A percentile compares a stretch with the other conserved stretches of the same genome.
Evolutionary conservation across 495 filamentous ascomycete genomes (phyloP).

Genomic region (Rhypophila decipiens): DNA sequence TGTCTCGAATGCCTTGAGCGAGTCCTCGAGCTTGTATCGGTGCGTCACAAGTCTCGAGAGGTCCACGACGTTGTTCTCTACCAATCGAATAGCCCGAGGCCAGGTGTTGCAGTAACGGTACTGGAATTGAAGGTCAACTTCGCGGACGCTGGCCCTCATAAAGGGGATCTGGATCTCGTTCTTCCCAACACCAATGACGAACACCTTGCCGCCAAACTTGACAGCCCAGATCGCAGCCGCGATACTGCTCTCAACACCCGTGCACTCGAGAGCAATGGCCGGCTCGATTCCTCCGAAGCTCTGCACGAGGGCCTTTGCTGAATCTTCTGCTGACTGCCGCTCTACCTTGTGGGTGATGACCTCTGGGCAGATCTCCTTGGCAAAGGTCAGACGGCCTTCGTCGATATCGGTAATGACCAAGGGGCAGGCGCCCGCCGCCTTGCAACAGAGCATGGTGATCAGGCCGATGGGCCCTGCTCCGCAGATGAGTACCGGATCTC

Average conservation of each 20-base stretch:
- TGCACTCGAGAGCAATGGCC: conserved; percentile 77
- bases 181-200: conserved; percentile 88
- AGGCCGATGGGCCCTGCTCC: conserved; percentile 89
- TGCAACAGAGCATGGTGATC: conserved; percentile 72
- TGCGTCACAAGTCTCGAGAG: conserved; percentile 80
- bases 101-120: conserved; percentile 94
- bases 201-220: conserved; percentile 90
- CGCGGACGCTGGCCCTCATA: conserved; percentile 81
- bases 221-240: conserved; percentile 78
- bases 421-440: conserved; percentile 77
- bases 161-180: conserved; percentile 92
- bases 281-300: conserved; percentile 67
- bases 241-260: conserved; percentile 85
- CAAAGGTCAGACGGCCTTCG: conserved; percentile 73
- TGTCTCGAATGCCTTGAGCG: conserved; percentile 80
- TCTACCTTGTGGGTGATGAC: conserved; percentile 76
- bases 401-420: conserved; percentile 92
- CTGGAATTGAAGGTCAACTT: conserved; percentile 92
- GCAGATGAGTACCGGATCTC: conserved; percentile 79
- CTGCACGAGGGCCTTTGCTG: conserved; percentile 57
- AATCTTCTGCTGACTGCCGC: conserved; percentile 58
- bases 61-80: conserved; percentile 75
- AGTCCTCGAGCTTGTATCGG: conserved; percentile 77
- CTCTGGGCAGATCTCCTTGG: conserved; percentile 65
- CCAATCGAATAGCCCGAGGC: conserved; percentile 83